Evolutionary conservation across 768 basidiomycete species (phyloP), one percentile per base, ranked within the genome.

Genomic region (Gautieria morchelliformis): DNA sequence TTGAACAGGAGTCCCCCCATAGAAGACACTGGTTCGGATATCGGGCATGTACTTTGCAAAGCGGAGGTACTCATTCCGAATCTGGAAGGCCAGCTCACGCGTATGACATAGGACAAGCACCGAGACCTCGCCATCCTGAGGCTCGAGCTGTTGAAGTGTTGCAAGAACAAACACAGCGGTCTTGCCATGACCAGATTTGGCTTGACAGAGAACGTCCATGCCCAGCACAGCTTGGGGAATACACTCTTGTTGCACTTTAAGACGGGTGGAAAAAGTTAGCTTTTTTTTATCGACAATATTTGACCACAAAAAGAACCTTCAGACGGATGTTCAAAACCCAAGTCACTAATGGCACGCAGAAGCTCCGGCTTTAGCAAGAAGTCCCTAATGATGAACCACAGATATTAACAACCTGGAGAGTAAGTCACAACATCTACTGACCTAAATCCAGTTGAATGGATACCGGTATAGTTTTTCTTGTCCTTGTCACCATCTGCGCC

Each of bases 41-140:
- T 94, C 91, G 37, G 96, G 94, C 95, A 98, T 98, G 77, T 97
- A 99, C 80, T 98, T 98, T 65, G 91, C 90, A 74, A 99, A 99
- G 53, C 96, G 93, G 56, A 88, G 84, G 77, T 98, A 99, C 75
- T 99, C 96, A 75, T 99, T 99, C 80, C 95, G 93, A 74, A 99
- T 99, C 77, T 99, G 96, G 78, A 93, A 99, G 52, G 96, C 96
- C 59, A 99, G 81, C 78, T 99, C 96, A 65, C 96, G 91, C 30
- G 96, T 99, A 77, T 99, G 96, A 74, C 96, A 99, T 59, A 99
- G 83, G 65, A 99, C 94, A 67, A 99, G 79, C 63, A 97, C 95
- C 52, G 93, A 91, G 56, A 98, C 94, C 72, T 98, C 94, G 70
- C 96, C 96, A 66, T 95, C 89, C 60, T 96, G 91, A 50, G 96